Base-by-base conservation (phyloP, 495 filamentous ascomycete species). In the Immersiella caudata region DNA sequence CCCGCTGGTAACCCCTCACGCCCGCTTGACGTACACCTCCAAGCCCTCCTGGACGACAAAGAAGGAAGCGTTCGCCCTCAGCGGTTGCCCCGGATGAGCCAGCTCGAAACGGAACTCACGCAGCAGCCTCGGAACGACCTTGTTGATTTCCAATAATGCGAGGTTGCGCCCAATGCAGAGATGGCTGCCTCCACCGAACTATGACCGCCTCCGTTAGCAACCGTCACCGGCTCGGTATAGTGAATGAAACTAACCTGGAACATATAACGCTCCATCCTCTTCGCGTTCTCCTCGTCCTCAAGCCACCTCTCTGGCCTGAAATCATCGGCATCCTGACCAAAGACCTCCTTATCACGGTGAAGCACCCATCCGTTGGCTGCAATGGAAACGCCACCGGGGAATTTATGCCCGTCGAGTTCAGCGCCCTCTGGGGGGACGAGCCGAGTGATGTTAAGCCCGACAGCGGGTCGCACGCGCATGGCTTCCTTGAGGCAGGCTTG, bases 281-380 rank as follows among this genome's bases (percentile, higher is more conserved):
- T 79, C 33, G 71, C 79, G 69, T 73, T 75, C 75, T 78, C 79
- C 66, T 78, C 73, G 40, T 82, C 80, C 64, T 85, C 82, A 49
- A 92, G 70, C 90, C 90, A 92, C 50, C 90, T 71, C 74, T 89
- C 89, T 0, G 90, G 89, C 20, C 84, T 75, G 69, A 84, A 93
- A 0, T 71, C 69, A 2, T 89, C 85, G 7, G 88, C 85, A 67
- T 92, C 89, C 6, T 82, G 72, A 0, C 90, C 89, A 73, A 87
- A 92, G n/a, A 86, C 69, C 0, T 75, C 78, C 67, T 77, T 78
- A 55, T 87, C 80, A 0, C 86, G 79, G 61, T 84, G 82, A 49
- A 86, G 62, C 58, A 87, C 81, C 74, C 84, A 87, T 0, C 84
- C 82, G 70, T 86, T 87, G 57, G 81, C 79, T 0, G 84, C 84